Conservation (phyloP, 768 basidiomycete genomes). For the Rhodocollybia butyracea region DNA sequence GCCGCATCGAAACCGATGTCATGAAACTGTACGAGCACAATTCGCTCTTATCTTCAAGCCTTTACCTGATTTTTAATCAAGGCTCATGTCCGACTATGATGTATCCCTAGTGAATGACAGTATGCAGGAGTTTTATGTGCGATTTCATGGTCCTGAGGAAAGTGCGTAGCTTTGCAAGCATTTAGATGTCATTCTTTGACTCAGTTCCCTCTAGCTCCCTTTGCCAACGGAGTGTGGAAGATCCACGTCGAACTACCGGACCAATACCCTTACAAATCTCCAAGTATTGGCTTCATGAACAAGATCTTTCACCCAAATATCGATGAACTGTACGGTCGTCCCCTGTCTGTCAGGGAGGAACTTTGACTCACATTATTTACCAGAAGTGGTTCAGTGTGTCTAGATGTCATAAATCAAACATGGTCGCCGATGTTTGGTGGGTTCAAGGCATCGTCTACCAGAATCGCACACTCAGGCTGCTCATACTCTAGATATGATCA, state of each 20-base stretch:
- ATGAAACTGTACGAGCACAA: slow-evolving; percentile 83
- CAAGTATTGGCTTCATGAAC: slow-evolving; percentile 99
- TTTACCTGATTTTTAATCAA: slow-evolving; percentile 26
- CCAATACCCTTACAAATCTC: slow-evolving; percentile 98
- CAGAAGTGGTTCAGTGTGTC: slow-evolving; percentile 95
- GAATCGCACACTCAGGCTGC: neutral
- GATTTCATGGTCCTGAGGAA: slow-evolving; percentile 90
- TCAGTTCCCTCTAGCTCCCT: slow-evolving; percentile 66
- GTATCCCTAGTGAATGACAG: slow-evolving; percentile 96
- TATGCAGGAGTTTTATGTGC: slow-evolving; percentile 99
- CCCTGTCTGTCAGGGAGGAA: neutral
- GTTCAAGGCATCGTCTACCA: slow-evolving; percentile 22
- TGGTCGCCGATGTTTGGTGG: slow-evolving; percentile 99
- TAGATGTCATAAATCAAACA: slow-evolving; percentile 98
- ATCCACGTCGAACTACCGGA: slow-evolving; percentile 98
- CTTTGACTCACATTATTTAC: slow-evolving; percentile 9
- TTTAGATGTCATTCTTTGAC: neutral
- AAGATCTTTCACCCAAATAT: slow-evolving; percentile 99
- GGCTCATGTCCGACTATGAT: slow-evolving; percentile 98
- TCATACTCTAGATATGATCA: slow-evolving; percentile 83
- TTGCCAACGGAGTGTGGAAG: slow-evolving; percentile 98
- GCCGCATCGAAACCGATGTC: slow-evolving; percentile 97
- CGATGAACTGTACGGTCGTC: slow-evolving; percentile 81
- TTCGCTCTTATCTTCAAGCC: neutral
- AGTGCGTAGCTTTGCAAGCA: slow-evolving; percentile 44